Base-by-base conservation (phyloP, 2,329 filamentous ascomycete genomes). In the Fusarium scirpi region DNA sequence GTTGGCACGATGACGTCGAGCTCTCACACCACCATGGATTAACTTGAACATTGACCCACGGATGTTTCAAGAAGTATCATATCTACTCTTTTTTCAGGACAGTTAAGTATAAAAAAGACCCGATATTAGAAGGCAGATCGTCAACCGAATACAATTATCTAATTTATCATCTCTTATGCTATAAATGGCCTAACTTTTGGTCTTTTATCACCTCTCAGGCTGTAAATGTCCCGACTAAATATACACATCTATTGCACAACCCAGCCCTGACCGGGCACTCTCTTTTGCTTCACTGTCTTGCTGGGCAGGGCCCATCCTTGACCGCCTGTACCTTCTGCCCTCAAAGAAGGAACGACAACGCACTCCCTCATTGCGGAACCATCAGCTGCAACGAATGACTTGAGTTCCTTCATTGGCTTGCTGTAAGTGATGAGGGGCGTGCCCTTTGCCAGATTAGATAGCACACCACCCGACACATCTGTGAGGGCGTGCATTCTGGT, bases 401-500 rank as follows among this genome's bases (percentile, higher is more conserved):
- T 82, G 16, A 92, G 87, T 83, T 96, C 94, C 73, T 96, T 96
- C 77, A 98, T 90, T 2, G 96, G 95, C 83, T 98, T 98, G 6
- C 94, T 93, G 72, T 95, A 94, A 40, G 88, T 88, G 24, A 98
- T 80, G 57, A 99, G 82, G 51, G 94, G 93, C 15, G 96, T 98
- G 0, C 92, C 93, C 77, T 94, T 91, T 8, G 94, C 93, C 58
- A 98, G 84, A 2, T 89, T 89, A 6, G 92, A 89, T 8, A 99
- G 85, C 78, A 97, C 92, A 4, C 87, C 86, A 2, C 89, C 91
- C 18, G 90, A 92, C 9, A 97, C 84, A 29, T 94, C 89, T 4
- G 94, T 95, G 22, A 99, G 85, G 6, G 95, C 88, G 77, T 95
- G 92, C 92, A 99, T 97, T 45, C 96, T 85, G 30, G 94, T 94